Conservation (phyloP, 257 asterid species). For the Oldenlandia corymbosa region DNA sequence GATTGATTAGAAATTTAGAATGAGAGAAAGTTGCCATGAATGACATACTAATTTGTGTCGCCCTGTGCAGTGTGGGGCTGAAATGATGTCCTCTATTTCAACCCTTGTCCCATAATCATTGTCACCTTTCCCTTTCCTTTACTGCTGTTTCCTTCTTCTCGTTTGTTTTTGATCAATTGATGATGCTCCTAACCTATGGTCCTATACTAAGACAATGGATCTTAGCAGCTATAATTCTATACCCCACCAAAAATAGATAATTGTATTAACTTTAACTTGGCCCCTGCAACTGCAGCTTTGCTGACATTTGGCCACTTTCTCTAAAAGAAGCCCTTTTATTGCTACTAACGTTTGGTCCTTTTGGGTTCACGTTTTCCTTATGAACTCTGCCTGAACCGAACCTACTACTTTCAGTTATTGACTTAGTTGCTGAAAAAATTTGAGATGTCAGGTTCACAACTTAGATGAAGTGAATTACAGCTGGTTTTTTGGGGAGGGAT, state of each 20-base stretch:
- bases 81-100: constrained; percentile 15
- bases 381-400: constrained; percentile 18
- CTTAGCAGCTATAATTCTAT: too few species aligned
- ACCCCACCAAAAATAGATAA: too few species aligned
- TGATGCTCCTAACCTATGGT: not conserved
- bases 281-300: constrained; percentile 30
- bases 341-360: constrained; percentile 12
- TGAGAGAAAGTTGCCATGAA: constrained; percentile 1
- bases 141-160: constrained; percentile 11
- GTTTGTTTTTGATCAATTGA: constrained; percentile 9
- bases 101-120: constrained; percentile 13
- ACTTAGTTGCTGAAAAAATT: not conserved
- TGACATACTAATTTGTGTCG: not conserved
- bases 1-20: not conserved
- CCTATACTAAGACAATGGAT: too few species aligned
- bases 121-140: constrained; percentile 23
- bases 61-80: constrained; percentile 12
- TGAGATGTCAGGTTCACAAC: not conserved
- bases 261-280: too few species aligned
- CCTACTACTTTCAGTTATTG: constrained; percentile 6
- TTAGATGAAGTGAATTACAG: constrained; percentile 12
- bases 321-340: constrained; percentile 18
- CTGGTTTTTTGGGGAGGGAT: constrained; percentile 5
- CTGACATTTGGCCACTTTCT: constrained; percentile 31
- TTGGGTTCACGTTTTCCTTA: constrained; percentile 36